phyloP scores from a whole-genome alignment of 192 early-diverging fungal species.

The Backusella circina region DNA sequence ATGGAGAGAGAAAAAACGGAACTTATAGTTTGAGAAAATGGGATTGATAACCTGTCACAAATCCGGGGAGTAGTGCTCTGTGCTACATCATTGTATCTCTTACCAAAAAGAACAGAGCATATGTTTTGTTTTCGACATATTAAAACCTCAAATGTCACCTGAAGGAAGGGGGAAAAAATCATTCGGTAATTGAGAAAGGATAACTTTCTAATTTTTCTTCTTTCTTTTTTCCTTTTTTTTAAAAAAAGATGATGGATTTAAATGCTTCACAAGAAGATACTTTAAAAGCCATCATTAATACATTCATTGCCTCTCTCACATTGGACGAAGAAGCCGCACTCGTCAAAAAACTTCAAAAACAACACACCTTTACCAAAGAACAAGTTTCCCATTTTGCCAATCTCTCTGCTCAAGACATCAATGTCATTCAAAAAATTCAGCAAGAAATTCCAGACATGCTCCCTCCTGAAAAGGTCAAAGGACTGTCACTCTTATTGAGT shows the following conservation, averaged over 20 bases:
- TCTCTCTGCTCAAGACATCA: neutral
- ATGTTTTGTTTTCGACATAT: neutral
- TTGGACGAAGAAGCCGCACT: constrained; percentile 28
- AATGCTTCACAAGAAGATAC: constrained; percentile 13
- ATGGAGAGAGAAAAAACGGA: neutral
- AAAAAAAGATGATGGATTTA: neutral
- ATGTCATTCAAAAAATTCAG: neutral
- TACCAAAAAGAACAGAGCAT: neutral
- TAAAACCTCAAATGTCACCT: neutral
- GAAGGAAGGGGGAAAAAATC: neutral
- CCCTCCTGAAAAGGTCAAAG: neutral
- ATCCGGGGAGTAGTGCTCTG: neutral
- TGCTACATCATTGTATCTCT: neutral
- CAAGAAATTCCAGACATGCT: neutral
- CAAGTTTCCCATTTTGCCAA: neutral
- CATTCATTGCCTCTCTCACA: constrained; percentile 41
- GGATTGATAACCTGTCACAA: neutral
- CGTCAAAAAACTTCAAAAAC: neutral
- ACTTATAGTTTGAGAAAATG: neutral
- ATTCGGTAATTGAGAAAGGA: neutral
- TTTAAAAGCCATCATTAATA: constrained; percentile 43
- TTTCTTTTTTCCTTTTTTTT: neutral
- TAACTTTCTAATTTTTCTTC: neutral
- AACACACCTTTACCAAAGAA: neutral
- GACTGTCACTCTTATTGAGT: constrained; percentile 12